Evolutionary conservation across 2,329 filamentous ascomycete species (phyloP).

Genomic region (Talaromyces marneffei): DNA sequence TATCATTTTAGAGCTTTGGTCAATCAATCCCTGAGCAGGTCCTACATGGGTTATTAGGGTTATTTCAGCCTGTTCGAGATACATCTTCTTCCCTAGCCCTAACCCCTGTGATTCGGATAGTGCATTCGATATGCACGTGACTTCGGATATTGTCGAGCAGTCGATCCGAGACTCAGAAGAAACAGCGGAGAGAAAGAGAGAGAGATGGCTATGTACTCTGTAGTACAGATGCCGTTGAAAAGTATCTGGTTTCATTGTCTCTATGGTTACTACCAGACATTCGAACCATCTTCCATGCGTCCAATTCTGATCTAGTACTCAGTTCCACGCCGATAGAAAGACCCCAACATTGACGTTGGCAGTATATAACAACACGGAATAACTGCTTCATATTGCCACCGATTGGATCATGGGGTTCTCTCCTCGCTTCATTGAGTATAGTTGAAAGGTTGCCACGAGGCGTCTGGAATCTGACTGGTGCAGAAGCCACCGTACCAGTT

Average conservation of each 20-base stretch:
- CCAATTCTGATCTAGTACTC: too few species aligned
- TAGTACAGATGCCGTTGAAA: neutral
- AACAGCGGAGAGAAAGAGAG: neutral
- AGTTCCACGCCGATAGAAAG: too few species aligned
- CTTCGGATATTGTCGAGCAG: neutral
- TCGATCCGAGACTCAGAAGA: neutral
- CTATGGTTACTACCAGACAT: too few species aligned
- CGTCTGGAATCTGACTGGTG: neutral
- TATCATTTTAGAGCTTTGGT: neutral
- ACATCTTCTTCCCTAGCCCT: neutral
- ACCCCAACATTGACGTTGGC: neutral
- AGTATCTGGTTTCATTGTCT: too few species aligned
- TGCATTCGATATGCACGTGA: neutral
- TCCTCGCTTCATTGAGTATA: neutral
- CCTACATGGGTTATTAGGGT: too few species aligned
- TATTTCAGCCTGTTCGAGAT: neutral
- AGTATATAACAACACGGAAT: neutral
- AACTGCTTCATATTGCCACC: neutral
- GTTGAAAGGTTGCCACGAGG: neutral
- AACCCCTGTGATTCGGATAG: neutral
- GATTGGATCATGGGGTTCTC: neutral
- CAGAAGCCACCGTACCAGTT: neutral
- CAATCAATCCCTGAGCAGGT: too few species aligned
- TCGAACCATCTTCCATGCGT: too few species aligned
- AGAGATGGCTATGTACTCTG: neutral